phyloP scores from a whole-genome alignment of 148 eudicot genomes.

The Chenopodium suecicum region DNA sequence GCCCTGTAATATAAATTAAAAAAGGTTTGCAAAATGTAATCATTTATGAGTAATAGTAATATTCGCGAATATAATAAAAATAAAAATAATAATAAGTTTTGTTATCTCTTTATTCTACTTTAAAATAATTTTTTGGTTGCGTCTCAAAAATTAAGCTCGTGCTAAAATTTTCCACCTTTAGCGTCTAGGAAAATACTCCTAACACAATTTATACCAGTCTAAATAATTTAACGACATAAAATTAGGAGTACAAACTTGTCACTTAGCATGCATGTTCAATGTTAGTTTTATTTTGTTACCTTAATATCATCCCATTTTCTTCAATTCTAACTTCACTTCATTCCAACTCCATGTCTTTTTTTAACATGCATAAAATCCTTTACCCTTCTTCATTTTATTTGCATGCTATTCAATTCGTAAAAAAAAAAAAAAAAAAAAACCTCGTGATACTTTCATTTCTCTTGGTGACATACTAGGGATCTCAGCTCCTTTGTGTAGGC shows the following conservation, averaged over 20 bases:
- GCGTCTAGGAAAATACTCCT: not conserved
- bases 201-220: not conserved
- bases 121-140: not conserved
- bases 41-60: not conserved
- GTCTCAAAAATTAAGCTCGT: not conserved
- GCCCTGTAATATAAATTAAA: constrained; percentile 8
- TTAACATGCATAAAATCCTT: not conserved
- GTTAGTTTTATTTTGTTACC: not conserved
- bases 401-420: not conserved
- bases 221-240: not conserved
- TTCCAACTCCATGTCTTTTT: not conserved
- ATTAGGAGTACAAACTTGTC: not conserved
- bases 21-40: constrained; percentile 5
- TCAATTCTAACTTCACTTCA: not conserved
- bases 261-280: constrained; percentile 19
- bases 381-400: not conserved
- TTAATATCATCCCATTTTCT: not conserved
- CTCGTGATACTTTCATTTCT: not conserved
- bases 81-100: not conserved
- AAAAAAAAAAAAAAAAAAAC: not conserved
- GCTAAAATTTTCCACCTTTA: not conserved
- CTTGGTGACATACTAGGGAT: not conserved
- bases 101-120: no score
- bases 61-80: not conserved
- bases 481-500: not conserved